phyloP scores from a whole-genome alignment of 1,284 basidiomycete genomes.

The Kwoniella shivajii region DNA sequence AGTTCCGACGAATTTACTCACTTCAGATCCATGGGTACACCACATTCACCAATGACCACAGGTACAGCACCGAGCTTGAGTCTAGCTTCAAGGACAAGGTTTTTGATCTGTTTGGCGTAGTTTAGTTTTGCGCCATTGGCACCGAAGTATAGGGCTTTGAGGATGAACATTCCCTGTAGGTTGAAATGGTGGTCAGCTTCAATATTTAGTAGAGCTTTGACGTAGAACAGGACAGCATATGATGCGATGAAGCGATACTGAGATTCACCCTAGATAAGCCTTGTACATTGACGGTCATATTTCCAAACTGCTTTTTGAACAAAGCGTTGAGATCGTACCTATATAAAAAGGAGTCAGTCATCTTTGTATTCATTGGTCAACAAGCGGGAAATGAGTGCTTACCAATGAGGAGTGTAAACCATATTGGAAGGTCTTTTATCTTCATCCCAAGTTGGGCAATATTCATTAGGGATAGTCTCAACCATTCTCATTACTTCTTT shows the following conservation, averaged over 20 bases:
- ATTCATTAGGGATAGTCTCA: slow-evolving; percentile 91
- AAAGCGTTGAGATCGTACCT: slow-evolving; percentile 89
- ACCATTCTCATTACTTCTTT: slow-evolving; percentile 63
- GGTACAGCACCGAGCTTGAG: slow-evolving; percentile 73
- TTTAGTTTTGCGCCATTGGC: slow-evolving; percentile 76
- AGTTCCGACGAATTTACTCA: slow-evolving; percentile 57
- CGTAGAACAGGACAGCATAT: no score
- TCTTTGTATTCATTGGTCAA: no score
- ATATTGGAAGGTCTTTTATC: slow-evolving; percentile 69
- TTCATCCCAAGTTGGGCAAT: slow-evolving; percentile 73
- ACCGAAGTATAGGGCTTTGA: slow-evolving; percentile 83
- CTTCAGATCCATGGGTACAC: slow-evolving; percentile 94
- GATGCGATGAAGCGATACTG: no score
- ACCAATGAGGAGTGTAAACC: slow-evolving; percentile 91
- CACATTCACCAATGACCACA: slow-evolving; percentile 84
- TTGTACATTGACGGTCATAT: slow-evolving; percentile 87
- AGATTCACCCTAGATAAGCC: slow-evolving; percentile 71
- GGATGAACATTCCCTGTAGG: slow-evolving; percentile 75
- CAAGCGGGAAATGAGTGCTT: slow-evolving; percentile 28
- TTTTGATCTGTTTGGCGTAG: slow-evolving; percentile 77
- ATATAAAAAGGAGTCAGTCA: background rate
- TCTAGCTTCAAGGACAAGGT: slow-evolving; percentile 69
- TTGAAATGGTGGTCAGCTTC: background rate
- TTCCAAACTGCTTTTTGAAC: slow-evolving; percentile 76
- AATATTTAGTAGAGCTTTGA: no score